These are phyloP conservation scores for Rubroshorea leprosula DNA, from an alignment of 345 rosid genomes.

Conservation along the genomic window DNA sequence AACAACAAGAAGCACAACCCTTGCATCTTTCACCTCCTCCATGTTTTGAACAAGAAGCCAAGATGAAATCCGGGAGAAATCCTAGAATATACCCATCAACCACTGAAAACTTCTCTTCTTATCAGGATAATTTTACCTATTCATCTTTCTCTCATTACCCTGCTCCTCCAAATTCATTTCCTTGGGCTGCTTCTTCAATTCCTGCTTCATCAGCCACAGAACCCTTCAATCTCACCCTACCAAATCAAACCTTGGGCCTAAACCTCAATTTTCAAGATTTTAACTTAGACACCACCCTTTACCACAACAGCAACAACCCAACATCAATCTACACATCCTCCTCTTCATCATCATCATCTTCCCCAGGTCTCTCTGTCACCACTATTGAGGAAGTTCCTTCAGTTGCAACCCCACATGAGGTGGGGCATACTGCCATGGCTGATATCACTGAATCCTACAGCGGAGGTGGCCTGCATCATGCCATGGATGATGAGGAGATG, in stretches of 20 bases:
- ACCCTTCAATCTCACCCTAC: conserved; percentile 44
- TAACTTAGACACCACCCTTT: conserved; percentile 50
- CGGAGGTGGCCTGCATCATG: conserved; percentile 50
- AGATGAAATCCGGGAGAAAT: conserved; percentile 43
- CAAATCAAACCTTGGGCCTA: conserved; percentile 64
- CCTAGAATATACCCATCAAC: conserved; percentile 43
- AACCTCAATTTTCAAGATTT: conserved; percentile 85
- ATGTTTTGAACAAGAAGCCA: conserved; percentile 38
- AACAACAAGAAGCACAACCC: conserved; percentile 17
- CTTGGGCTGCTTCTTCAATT: conserved; percentile 40
- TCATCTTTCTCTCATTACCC: conserved; percentile 17
- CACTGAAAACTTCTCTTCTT: conserved; percentile 29
- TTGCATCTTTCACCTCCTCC: conserved; percentile 24
- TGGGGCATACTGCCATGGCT: conserved; percentile 19
- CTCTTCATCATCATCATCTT: conserved; percentile 54
- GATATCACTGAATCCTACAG: conserved; percentile 31
- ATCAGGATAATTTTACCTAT: conserved; percentile 23
- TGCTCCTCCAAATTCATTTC: conserved; percentile 34
- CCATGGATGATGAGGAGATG: conserved; percentile 60
- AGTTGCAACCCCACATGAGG: conserved; percentile 17
- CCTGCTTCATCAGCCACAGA: conserved; percentile 22
- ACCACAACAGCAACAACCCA: conserved; percentile 30
- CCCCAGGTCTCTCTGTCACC: conserved; percentile 28
- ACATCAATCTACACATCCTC: conserved; percentile 39
- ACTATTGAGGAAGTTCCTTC: conserved; percentile 24